Base-by-base conservation (phyloP, 2,329 filamentous ascomycete species). In the Phaeoacremonium minimum region DNA sequence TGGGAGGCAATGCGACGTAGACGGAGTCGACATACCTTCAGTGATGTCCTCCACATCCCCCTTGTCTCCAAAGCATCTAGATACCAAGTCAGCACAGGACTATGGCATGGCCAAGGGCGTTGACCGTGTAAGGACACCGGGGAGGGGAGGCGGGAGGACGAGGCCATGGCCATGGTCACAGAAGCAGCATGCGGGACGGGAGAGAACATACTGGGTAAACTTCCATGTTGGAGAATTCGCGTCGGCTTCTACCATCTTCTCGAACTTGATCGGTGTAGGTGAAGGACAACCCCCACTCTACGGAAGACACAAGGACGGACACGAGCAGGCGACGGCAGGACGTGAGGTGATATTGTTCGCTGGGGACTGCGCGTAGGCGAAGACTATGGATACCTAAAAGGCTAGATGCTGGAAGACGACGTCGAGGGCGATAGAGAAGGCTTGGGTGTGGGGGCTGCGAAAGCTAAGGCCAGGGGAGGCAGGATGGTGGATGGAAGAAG, bases 41-140 rank as follows among this genome's bases (percentile, higher is more conserved):
- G 90, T 96, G 63, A 96, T 96, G 64, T 96, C 90, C 67, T 97
- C 93, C 50, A 98, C 91, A 71, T 98, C 93, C 53, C 93, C 93
- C 71, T 98, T 98, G 72, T 98, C 93, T 66, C 93, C 93, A 69
- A 98, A 98, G 74, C 93, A 97, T 73, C 91, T 97, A 56, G 38
- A 42, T n/a, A 40, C 42, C 46, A 46, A 51, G 45, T 55, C 46
- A 58, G 45, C 36, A 45, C 29, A n/a, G n/a, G n/a, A n/a, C n/a
- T n/a, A n/a, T n/a, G n/a, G n/a, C n/a, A n/a, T n/a, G n/a, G n/a
- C n/a, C n/a, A n/a, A n/a, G n/a, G n/a, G n/a, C n/a, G n/a, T n/a
- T n/a, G n/a, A n/a, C n/a, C n/a, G n/a, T n/a, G n/a, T n/a, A n/a
- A n/a, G n/a, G n/a, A n/a, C n/a, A n/a, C n/a, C n/a, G n/a, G n/a